These are phyloP conservation scores for Fusarium continuum DNA, from an alignment of 2,329 filamentous ascomycete species.

Conservation along the genomic window DNA sequence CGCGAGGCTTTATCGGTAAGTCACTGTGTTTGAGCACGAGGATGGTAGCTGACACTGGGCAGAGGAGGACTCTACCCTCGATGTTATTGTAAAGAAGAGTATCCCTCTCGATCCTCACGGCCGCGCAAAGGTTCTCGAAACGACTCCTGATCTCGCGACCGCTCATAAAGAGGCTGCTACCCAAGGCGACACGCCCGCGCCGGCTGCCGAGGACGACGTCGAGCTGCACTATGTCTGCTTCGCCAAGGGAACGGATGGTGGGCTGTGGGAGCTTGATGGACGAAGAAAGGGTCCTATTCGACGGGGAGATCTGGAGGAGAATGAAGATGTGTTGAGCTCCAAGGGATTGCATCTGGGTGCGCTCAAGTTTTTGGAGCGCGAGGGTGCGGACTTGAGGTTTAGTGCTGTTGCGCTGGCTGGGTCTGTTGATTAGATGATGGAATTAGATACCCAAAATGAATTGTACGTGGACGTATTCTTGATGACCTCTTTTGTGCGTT, in stretches of 20 bases:
- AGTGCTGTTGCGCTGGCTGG: conserved; percentile 66
- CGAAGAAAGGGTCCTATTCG: conserved; percentile 65
- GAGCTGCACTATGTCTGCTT: conserved; percentile 98
- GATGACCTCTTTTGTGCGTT: too few species aligned
- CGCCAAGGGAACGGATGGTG: conserved; percentile 76
- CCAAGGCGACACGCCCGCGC: conserved; percentile 80
- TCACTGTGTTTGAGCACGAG: conserved; percentile 2
- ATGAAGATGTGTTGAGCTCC: conserved; percentile 78
- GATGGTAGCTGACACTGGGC: not conserved
- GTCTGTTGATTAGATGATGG: conserved; percentile 54
- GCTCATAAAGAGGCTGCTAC: conserved; percentile 83
- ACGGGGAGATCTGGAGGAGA: conserved; percentile 62
- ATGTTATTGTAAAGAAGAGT: conserved; percentile 73
- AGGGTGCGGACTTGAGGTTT: conserved; percentile 65
- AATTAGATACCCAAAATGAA: conserved; percentile 25
- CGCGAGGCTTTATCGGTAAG: conserved; percentile 67
- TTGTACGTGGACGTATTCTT: not conserved
- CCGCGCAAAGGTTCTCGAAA: conserved; percentile 79
- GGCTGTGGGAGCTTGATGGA: conserved; percentile 69
- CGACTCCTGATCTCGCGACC: conserved; percentile 75
- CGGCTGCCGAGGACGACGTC: conserved; percentile 80
- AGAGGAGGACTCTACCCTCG: conserved; percentile 65
- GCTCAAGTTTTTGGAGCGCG: conserved; percentile 64
- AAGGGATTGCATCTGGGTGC: conserved; percentile 77
- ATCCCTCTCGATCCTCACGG: conserved; percentile 71